A percentile compares a stretch with the other conserved stretches of the same genome.
phyloP scores from a whole-genome alignment of 2,329 filamentous ascomycete species.

The Penicillium sumatraense region DNA sequence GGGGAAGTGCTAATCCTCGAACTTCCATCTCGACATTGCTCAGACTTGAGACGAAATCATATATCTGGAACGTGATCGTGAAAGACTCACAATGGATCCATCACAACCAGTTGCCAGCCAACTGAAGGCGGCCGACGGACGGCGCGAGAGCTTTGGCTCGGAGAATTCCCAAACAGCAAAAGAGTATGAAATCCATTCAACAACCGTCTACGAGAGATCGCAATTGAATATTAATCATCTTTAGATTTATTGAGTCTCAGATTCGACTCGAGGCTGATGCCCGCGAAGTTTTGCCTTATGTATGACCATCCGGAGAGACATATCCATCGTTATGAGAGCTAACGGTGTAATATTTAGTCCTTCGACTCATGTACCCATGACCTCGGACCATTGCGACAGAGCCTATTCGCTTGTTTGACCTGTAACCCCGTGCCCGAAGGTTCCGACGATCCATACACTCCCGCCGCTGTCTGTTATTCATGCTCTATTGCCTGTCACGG shows the following conservation, averaged over 20 bases:
- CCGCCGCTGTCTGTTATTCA: slow-evolving; percentile 91
- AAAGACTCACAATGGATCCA: slow-evolving; percentile 28
- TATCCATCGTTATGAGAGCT: slow-evolving; percentile 12
- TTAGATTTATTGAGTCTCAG: slow-evolving; percentile 84
- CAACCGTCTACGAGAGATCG: not conserved
- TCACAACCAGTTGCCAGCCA: slow-evolving; percentile 12
- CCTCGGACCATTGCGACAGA: slow-evolving; percentile 86
- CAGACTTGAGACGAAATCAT: not conserved
- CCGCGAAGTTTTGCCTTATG: slow-evolving; percentile 91
- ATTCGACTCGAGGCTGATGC: slow-evolving; percentile 92
- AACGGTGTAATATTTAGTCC: slow-evolving; percentile 61
- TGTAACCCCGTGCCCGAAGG: slow-evolving; percentile 80
- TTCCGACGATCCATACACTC: slow-evolving; percentile 64
- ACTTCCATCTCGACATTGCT: not conserved
- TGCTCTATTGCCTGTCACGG: slow-evolving; percentile 97
- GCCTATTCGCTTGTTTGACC: slow-evolving; percentile 88
- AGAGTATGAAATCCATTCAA: slow-evolving; percentile 55
- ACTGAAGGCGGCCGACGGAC: slow-evolving; percentile 20
- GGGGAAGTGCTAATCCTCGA: not conserved
- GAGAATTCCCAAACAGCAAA: slow-evolving; percentile 73
- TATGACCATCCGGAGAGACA: slow-evolving; percentile 48
- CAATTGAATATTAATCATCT: slow-evolving; percentile 3
- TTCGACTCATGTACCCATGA: slow-evolving; percentile 91
- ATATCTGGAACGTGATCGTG: too few relatives aligned
- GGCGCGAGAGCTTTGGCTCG: slow-evolving; percentile 50